These are phyloP conservation scores for Microstroma glucosiphilum DNA, from an alignment of 1,284 basidiomycete species.

Conservation along the genomic window DNA sequence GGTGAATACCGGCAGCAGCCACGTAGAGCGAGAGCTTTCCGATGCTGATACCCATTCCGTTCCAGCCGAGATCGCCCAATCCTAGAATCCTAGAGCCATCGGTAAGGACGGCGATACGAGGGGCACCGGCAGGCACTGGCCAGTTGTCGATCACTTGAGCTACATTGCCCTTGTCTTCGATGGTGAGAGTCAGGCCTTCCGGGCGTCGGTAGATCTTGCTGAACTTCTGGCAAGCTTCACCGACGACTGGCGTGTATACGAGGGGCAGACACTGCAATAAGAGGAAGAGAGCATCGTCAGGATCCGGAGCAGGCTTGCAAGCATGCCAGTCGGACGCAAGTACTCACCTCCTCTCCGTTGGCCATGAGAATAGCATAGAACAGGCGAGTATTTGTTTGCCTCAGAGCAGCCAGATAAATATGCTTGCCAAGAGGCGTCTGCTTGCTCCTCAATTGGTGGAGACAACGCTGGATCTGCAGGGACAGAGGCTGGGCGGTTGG, in stretches of 20 bases:
- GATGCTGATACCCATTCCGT: slow-evolving; percentile 78
- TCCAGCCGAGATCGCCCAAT: slow-evolving; percentile 70
- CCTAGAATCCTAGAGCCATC: slow-evolving; percentile 91
- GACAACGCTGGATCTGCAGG: slow-evolving; percentile 60
- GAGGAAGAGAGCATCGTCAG: slow-evolving; percentile 4
- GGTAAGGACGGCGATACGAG: slow-evolving; percentile 52
- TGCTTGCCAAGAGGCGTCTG: slow-evolving; percentile 67
- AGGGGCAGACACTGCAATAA: slow-evolving; percentile 54
- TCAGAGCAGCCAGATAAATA: slow-evolving; percentile 70
- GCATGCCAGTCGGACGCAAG: slow-evolving; percentile 16
- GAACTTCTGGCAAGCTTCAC: slow-evolving; percentile 74
- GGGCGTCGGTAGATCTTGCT: slow-evolving; percentile 69
- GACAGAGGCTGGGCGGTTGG: slow-evolving; percentile 57
- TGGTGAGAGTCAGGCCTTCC: slow-evolving; percentile 55
- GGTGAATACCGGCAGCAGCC: slow-evolving; percentile 80
- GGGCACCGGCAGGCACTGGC: slow-evolving; percentile 57
- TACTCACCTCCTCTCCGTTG: slow-evolving; percentile 59
- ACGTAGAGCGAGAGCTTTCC: slow-evolving; percentile 89
- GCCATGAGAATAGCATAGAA: slow-evolving; percentile 61
- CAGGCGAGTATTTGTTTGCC: slow-evolving; percentile 64
- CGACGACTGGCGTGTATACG: slow-evolving; percentile 85
- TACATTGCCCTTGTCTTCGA: slow-evolving; percentile 70
- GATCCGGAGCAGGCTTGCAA: neutral
- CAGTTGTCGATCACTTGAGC: slow-evolving; percentile 66
- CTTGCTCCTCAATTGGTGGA: slow-evolving; percentile 68